Evolutionary conservation across 139 green algal species (phyloP), one percentile per base, ranked within the genome.

Genomic region (Pseudopediastrum boryanum): DNA sequence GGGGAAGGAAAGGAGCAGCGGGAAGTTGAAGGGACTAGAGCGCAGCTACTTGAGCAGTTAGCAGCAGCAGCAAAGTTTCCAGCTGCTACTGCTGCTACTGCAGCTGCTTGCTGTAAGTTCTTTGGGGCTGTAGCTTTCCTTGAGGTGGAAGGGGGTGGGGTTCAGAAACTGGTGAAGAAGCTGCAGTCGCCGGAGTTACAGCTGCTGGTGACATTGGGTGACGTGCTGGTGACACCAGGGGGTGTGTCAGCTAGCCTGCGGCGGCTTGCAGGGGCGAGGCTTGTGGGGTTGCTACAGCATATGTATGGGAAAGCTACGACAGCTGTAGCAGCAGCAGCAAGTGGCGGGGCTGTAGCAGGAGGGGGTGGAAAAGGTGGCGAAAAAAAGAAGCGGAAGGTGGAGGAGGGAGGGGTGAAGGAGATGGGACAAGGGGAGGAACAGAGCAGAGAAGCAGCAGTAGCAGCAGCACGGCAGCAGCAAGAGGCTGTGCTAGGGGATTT

Each of bases 121-220:
- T 83, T 95, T 25, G 89, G 85, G 2, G 52, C 85, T 41, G 80
- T 89, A 21, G 90, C 89, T 0, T 89, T 91, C 33, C 86, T 90
- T n/a, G 41, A 64, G 35, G 64, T 89, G 3, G 46, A 43, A 4
- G 23, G 19, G n/a, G 31, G 56, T n/a, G 0, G 59, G 2, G 58
- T n/a, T n/a, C n/a, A n/a, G n/a, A n/a, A n/a, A n/a, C n/a, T n/a
- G n/a, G n/a, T n/a, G n/a, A n/a, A n/a, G n/a, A n/a, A n/a, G n/a
- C n/a, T n/a, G n/a, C n/a, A n/a, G n/a, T n/a, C n/a, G n/a, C n/a
- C n/a, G n/a, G n/a, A n/a, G n/a, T n/a, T n/a, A n/a, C n/a, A n/a
- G n/a, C n/a, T n/a, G n/a, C n/a, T n/a, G n/a, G n/a, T n/a, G n/a
- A n/a, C n/a, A n/a, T n/a, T n/a, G n/a, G n/a, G n/a, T n/a, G n/a